A percentile compares a stretch with the other conserved stretches of the same genome.
These are phyloP conservation scores for Vachellia pachyceras DNA, from an alignment of 306 rosid species.

Conservation along the genomic window DNA sequence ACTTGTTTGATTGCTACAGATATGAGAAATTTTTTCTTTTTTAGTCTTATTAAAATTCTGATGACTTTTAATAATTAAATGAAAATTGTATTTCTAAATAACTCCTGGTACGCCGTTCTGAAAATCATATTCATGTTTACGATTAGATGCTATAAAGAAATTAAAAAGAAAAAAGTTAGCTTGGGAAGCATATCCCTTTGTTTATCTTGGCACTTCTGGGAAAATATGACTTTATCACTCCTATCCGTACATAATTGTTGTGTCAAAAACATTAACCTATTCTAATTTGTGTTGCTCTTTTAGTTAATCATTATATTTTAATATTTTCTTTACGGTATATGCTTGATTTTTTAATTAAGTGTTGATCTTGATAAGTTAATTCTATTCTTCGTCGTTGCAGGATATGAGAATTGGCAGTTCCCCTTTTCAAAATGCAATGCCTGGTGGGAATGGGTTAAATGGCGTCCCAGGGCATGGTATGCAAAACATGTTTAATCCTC, in stretches of 20 bases:
- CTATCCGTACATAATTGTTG: conserved; percentile 16
- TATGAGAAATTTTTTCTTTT: neutral
- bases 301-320: conserved; percentile 1
- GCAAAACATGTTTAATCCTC: conserved; percentile 64
- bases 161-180: conserved; percentile 2
- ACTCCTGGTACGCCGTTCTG: neutral
- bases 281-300: neutral
- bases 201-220: neutral
- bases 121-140: conserved; percentile 5
- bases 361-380: conserved; percentile 11
- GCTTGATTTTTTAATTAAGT: conserved; percentile 8
- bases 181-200: neutral
- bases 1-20: conserved; percentile 2
- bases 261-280: conserved; percentile 21
- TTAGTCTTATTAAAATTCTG: neutral
- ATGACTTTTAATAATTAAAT: conserved; percentile 12
- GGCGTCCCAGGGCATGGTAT: conserved; percentile 63
- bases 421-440: conserved; percentile 65
- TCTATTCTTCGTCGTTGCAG: conserved; percentile 52
- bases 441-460: conserved; percentile 62
- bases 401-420: conserved; percentile 63
- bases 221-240: neutral
- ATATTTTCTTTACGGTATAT: neutral
- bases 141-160: neutral
- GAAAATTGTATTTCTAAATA: conserved; percentile 3